These are phyloP conservation scores for Hippophae rhamnoides DNA, from an alignment of 306 rosid species.

Conservation along the genomic window DNA sequence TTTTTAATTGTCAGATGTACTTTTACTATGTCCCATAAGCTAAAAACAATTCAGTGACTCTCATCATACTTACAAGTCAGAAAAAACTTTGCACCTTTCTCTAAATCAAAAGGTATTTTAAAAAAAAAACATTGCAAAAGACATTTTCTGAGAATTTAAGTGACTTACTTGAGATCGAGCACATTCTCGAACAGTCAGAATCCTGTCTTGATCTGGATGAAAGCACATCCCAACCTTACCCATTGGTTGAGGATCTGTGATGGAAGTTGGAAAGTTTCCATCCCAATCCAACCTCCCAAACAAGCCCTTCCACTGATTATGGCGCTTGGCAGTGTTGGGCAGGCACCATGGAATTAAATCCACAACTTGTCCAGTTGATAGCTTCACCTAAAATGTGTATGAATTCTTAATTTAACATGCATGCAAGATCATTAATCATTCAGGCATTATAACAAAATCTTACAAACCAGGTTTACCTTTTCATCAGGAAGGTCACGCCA, in stretches of 20 bases:
- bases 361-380: conserved; percentile 66
- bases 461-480: conserved; percentile 34
- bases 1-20: too few relatives aligned
- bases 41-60: too few relatives aligned
- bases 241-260: conserved; percentile 97
- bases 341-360: conserved; percentile 98
- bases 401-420: conserved; percentile 8
- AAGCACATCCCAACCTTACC: conserved; percentile 99
- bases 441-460: neutral
- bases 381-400: conserved; percentile 41
- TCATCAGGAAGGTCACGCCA: conserved; percentile 94
- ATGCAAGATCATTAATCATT: neutral
- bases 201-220: conserved; percentile 94
- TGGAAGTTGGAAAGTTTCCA: conserved; percentile 93
- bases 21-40: too few relatives aligned
- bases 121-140: neutral
- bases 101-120: neutral
- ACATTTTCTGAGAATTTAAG: neutral
- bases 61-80: too few relatives aligned
- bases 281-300: conserved; percentile 96
- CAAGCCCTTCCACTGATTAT: conserved; percentile 95
- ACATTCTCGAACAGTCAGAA: conserved; percentile 87
- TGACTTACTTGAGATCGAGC: conserved; percentile 90
- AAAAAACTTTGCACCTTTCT: neutral
- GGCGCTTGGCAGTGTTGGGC: conserved; percentile 95